Percentiles rank a stretch among this genome's conserved stretches.
These are phyloP conservation scores for Micromonas pusilla DNA, from an alignment of 139 green algal genomes.

Conservation along the genomic window DNA sequence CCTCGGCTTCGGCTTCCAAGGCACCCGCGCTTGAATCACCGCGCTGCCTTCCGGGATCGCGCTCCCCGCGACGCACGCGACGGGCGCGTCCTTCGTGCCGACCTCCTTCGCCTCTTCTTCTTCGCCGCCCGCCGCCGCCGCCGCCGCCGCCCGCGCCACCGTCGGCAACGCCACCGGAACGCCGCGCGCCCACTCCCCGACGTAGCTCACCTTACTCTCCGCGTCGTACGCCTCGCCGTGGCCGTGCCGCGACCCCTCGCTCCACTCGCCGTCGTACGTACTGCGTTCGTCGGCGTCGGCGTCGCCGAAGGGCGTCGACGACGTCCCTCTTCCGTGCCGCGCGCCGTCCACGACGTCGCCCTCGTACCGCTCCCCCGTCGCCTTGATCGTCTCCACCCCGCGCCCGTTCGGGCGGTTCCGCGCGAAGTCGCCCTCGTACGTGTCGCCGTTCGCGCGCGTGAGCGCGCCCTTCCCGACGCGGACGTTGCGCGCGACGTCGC, in stretches of 20 bases:
- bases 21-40: no score
- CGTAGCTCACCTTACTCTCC: background rate
- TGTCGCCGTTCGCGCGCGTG: background rate
- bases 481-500: background rate
- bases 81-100: no score
- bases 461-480: background rate
- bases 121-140: no score
- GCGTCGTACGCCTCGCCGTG: background rate
- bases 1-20: no score
- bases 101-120: background rate
- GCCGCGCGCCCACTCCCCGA: background rate
- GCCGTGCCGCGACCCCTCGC: background rate
- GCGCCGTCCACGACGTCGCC: constrained; percentile 21
- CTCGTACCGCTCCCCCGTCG: constrained; percentile 17
- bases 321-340: constrained; percentile 24
- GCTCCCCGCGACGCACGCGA: no score
- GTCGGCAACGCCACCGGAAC: background rate
- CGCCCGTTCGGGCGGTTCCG: background rate
- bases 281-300: no score
- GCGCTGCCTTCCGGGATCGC: no score
- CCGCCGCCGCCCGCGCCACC: no score
- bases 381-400: background rate
- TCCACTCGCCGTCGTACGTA: background rate
- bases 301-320: background rate
- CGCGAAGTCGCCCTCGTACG: background rate